Evolutionary conservation across 306 rosid genomes (phyloP).

Genomic region (Rosa multiflora): DNA sequence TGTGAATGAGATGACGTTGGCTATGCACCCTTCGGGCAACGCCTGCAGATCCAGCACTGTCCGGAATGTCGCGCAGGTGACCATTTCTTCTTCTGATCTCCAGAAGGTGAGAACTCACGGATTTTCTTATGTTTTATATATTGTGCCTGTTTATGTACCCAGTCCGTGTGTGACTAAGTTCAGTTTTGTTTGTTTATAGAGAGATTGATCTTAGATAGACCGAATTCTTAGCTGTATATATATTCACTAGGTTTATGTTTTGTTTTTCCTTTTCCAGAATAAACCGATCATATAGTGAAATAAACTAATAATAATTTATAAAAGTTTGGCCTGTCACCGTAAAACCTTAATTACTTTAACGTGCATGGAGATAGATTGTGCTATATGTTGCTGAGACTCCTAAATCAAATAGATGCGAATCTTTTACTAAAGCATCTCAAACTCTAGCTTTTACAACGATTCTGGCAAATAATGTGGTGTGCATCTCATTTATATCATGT

Average conservation of each 20-base stretch:
- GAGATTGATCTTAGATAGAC: neutral
- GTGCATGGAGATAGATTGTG: no score
- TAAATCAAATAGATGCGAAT: no score
- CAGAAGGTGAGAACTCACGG: neutral
- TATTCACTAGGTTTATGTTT: neutral
- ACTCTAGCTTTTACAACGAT: no score
- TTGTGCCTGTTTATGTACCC: neutral
- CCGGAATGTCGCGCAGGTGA: neutral
- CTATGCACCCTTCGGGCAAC: constrained; percentile 70
- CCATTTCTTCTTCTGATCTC: neutral
- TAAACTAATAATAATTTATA: no score
- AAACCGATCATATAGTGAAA: no score
- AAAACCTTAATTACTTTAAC: no score
- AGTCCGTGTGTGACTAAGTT: neutral
- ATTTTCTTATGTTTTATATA: neutral
- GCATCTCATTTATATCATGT: no score
- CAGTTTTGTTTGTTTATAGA: neutral
- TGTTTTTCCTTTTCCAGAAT: neutral
- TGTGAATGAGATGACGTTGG: constrained; percentile 59
- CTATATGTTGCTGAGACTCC: no score
- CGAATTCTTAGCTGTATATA: neutral
- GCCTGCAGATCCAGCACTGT: constrained; percentile 27
- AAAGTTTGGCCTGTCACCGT: no score
- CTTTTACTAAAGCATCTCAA: no score
- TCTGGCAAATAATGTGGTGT: no score